phyloP scores from a whole-genome alignment of 2,329 filamentous ascomycete species.

The Allantophomopsis lycopodina region DNA sequence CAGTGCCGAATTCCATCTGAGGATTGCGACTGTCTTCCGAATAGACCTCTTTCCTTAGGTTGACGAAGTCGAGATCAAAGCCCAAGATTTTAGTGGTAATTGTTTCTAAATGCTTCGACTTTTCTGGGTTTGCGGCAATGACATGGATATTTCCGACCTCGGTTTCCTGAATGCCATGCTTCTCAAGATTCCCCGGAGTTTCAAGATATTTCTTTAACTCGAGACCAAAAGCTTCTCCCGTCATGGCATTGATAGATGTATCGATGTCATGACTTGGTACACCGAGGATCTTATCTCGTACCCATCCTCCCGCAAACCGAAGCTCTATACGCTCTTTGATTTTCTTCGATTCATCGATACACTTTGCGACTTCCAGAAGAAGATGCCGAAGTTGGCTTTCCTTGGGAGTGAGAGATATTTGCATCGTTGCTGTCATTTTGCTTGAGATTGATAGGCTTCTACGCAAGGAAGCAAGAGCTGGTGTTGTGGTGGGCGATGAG shows the following conservation, averaged over 20 bases:
- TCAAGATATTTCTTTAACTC: constrained; percentile 57
- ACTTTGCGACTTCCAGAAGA: constrained; percentile 67
- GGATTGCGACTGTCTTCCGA: constrained; percentile 81
- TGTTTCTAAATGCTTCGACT: constrained; percentile 92
- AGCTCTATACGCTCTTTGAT: constrained; percentile 44
- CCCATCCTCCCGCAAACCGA: constrained; percentile 78
- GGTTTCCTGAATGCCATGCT: constrained; percentile 40
- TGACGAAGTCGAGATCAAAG: constrained; percentile 87
- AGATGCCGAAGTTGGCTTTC: constrained; percentile 64
- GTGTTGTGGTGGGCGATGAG: no score
- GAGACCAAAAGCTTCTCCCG: constrained; percentile 61
- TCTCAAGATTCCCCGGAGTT: constrained; percentile 40
- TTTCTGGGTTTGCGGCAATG: constrained; percentile 84
- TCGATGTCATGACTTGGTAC: constrained; percentile 70
- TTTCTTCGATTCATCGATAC: constrained; percentile 39
- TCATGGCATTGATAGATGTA: constrained; percentile 76
- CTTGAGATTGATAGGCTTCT: constrained; percentile 16
- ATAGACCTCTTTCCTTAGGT: constrained; percentile 85
- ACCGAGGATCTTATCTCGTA: constrained; percentile 69
- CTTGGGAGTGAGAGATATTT: constrained; percentile 47
- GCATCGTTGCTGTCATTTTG: constrained; percentile 10
- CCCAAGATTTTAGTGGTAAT: constrained; percentile 76
- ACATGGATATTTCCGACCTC: constrained; percentile 71
- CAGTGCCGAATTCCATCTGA: constrained; percentile 84
- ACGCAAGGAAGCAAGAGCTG: constrained; percentile 9